Evolutionary conservation across 768 basidiomycete species (phyloP).

Genomic region (Hortiboletus flavorubellus): DNA sequence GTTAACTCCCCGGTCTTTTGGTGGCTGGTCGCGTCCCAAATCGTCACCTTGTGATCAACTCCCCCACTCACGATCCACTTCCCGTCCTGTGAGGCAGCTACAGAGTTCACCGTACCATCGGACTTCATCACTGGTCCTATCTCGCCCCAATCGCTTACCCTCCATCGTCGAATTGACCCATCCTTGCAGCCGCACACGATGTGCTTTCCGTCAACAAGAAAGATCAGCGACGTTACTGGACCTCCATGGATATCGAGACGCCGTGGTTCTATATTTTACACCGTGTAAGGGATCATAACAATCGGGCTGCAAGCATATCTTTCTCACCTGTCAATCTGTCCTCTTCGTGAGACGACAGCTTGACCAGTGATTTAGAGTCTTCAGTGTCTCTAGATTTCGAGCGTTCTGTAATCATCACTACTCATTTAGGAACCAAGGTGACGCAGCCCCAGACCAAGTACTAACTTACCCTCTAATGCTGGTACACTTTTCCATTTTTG

Average conservation of each 20-base stretch:
- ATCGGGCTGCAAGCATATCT: too few relatives aligned
- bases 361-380: not conserved
- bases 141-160: not conserved
- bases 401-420: not conserved
- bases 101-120: not conserved
- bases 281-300: not conserved
- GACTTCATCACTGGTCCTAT: not conserved
- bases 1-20: not conserved
- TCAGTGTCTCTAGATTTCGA: not conserved
- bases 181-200: slow-evolving; percentile 3
- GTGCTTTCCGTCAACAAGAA: slow-evolving; percentile 6
- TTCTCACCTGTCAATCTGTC: not conserved
- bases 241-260: not conserved
- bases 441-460: too few relatives aligned
- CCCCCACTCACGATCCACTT: slow-evolving; percentile 9
- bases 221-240: slow-evolving; percentile 3
- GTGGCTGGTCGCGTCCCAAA: slow-evolving; percentile 3
- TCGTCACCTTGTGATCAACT: not conserved
- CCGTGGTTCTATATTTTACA: not conserved
- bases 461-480: not conserved
- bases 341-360: not conserved
- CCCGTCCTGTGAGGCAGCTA: slow-evolving; percentile 7
- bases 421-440: not conserved
- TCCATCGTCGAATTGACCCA: slow-evolving; percentile 10
- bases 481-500: not conserved